Conservation (phyloP, 1,284 basidiomycete genomes). For the Omphalotus olearius region DNA sequence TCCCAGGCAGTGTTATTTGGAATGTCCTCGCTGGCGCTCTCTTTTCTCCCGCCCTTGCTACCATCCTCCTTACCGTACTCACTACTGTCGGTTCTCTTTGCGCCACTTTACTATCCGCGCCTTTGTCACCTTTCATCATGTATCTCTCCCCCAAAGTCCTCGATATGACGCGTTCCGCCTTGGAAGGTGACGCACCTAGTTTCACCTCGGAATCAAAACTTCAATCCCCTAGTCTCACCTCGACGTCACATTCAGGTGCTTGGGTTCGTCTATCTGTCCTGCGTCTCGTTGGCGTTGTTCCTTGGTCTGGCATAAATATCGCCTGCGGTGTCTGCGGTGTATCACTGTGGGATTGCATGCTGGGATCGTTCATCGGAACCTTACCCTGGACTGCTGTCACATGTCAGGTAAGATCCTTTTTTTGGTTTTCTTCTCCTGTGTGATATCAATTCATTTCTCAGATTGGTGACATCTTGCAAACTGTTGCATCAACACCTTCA, state of each 20-base stretch:
- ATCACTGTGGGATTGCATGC: slow-evolving; percentile 64
- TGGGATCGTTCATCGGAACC: slow-evolving; percentile 78
- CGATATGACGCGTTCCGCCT: slow-evolving; percentile 69
- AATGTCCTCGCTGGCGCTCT: slow-evolving; percentile 88
- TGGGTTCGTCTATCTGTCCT: slow-evolving; percentile 86
- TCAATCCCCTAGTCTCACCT: slow-evolving; percentile 25
- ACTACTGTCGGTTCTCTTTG: slow-evolving; percentile 83
- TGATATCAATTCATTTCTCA: too few species aligned
- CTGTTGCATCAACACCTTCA: slow-evolving; percentile 57
- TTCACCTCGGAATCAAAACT: slow-evolving; percentile 20
- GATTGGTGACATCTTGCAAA: slow-evolving; percentile 82
- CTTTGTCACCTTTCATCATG: slow-evolving; percentile 80
- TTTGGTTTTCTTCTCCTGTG: slow-evolving; percentile 13
- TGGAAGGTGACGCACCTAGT: slow-evolving; percentile 43
- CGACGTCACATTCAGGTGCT: slow-evolving; percentile 9
- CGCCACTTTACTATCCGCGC: slow-evolving; percentile 74
- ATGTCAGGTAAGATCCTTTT: slow-evolving; percentile 58
- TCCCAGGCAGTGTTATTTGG: slow-evolving; percentile 88
- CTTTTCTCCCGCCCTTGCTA: slow-evolving; percentile 77
- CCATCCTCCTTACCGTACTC: slow-evolving; percentile 73
- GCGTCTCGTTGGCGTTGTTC: slow-evolving; percentile 84
- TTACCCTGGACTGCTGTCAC: slow-evolving; percentile 82
- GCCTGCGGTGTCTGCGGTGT: slow-evolving; percentile 89
- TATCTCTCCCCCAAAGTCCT: slow-evolving; percentile 80
- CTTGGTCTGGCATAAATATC: slow-evolving; percentile 93